Evolutionary conservation across 495 filamentous ascomycete genomes (phyloP).

Genomic region (Aspergillus avenaceus): DNA sequence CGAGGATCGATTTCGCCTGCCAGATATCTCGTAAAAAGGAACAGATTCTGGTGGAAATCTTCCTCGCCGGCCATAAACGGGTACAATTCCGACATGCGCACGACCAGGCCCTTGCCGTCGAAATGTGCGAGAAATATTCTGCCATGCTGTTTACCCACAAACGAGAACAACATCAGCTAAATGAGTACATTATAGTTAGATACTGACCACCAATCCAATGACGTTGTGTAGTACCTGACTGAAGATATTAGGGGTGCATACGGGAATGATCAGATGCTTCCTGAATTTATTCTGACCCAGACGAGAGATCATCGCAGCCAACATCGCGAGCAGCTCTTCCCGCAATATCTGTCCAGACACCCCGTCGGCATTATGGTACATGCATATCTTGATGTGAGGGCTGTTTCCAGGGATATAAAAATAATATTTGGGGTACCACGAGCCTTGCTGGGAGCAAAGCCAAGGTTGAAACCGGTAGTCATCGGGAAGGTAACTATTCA

Average conservation of each 20-base stretch:
- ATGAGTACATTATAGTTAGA: background rate
- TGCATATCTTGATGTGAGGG: constrained; percentile 3
- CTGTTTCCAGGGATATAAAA: too few species aligned
- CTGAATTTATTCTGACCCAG: background rate
- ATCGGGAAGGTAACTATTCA: background rate
- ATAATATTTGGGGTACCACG: too few species aligned
- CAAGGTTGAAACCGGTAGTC: background rate
- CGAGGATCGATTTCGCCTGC: background rate
- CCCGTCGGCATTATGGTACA: background rate
- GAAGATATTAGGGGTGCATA: background rate
- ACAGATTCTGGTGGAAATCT: too few species aligned
- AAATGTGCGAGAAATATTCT: background rate
- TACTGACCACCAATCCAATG: too few species aligned
- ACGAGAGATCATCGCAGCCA: background rate
- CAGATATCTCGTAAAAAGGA: background rate
- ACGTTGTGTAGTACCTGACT: too few species aligned
- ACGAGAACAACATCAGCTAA: constrained; percentile 2
- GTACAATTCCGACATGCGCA: background rate
- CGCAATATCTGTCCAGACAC: background rate
- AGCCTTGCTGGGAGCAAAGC: too few species aligned
- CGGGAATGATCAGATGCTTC: background rate
- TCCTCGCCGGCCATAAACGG: background rate
- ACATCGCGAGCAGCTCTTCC: background rate
- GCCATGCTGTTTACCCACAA: background rate
- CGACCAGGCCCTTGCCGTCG: background rate